phyloP scores from a whole-genome alignment of 2,329 filamentous ascomycete species.

The Blumeriella jaapii region DNA sequence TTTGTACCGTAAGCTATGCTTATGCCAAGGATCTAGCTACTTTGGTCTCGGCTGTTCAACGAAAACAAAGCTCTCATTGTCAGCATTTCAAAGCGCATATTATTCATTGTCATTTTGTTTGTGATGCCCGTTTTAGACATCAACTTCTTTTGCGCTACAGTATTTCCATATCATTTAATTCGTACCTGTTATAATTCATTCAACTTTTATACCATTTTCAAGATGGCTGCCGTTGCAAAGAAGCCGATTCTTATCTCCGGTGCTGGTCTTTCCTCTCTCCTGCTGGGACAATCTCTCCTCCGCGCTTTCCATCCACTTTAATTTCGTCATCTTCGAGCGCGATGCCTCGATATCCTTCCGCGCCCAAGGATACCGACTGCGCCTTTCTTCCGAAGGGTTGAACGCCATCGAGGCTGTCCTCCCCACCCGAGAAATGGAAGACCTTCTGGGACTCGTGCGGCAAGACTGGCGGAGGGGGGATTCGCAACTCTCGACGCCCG shows the following conservation, averaged over 20 bases:
- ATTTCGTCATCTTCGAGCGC: constrained; percentile 31
- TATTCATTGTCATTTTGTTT: no score
- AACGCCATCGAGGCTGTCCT: constrained; percentile 50
- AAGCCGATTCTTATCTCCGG: constrained; percentile 34
- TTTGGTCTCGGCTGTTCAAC: no score
- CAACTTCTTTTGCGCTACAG: no score
- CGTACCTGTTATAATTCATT: no score
- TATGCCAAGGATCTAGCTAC: no score
- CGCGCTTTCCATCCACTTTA: constrained; percentile 29
- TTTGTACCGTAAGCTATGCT: no score
- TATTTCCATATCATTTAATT: no score
- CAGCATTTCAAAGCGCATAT: no score
- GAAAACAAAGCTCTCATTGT: no score
- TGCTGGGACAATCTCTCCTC: constrained; percentile 29
- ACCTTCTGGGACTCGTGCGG: constrained; percentile 48
- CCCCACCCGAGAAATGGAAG: constrained; percentile 33
- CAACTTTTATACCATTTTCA: no score
- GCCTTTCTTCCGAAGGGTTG: constrained; percentile 44
- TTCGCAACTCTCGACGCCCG: constrained; percentile 40
- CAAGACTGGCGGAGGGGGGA: constrained; percentile 46
- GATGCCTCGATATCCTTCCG: constrained; percentile 41
- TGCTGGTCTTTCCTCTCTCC: constrained; percentile 29
- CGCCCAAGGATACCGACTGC: constrained; percentile 50
- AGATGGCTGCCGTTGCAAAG: no score
- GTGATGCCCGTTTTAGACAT: no score